A percentile compares a stretch with the other conserved stretches of the same genome.
These are phyloP conservation scores for Exophiala mesophila DNA, from an alignment of 2,329 filamentous ascomycete species.

Conservation along the genomic window DNA sequence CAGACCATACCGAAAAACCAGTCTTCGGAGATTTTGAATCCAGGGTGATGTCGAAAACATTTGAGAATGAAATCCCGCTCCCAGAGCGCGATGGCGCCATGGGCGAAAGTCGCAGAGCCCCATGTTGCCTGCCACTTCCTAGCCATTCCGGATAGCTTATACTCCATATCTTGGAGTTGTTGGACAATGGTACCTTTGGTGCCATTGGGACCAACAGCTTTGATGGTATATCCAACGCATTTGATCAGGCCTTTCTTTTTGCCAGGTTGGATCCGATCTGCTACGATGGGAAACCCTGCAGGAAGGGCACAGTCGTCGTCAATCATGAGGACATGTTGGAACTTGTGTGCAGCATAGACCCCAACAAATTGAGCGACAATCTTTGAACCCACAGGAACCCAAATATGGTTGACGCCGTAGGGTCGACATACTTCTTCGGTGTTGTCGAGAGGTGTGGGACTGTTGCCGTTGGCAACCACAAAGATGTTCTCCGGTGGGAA, in stretches of 20 bases:
- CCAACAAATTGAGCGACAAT: constrained; percentile 49
- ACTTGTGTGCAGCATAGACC: constrained; percentile 42
- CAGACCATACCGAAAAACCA: constrained; percentile 51
- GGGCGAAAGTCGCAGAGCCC: constrained; percentile 47
- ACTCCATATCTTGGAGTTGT: constrained; percentile 50
- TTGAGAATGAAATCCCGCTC: constrained; percentile 43
- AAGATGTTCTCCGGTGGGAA: constrained; percentile 45
- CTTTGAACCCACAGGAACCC: constrained; percentile 47
- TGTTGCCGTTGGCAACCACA: constrained; percentile 48
- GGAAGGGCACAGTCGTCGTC: constrained; percentile 49
- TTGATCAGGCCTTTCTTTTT: constrained; percentile 34
- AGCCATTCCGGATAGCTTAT: constrained; percentile 47
- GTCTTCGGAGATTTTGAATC: constrained; percentile 48
- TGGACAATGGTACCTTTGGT: constrained; percentile 38
- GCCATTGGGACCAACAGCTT: constrained; percentile 37
- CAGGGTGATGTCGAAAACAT: constrained; percentile 46
- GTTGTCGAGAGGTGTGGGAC: constrained; percentile 42
- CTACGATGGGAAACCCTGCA: constrained; percentile 45
- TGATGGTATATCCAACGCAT: constrained; percentile 49
- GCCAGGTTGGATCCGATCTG: constrained; percentile 33
- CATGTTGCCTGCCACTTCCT: constrained; percentile 42
- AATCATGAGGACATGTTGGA: constrained; percentile 45
- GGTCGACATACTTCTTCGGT: constrained; percentile 43
- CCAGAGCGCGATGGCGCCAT: constrained; percentile 49
- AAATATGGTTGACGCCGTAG: constrained; percentile 47